Evolutionary conservation across 169 alveolate species (phyloP).

Genomic region (Eimeria acervulina): DNA sequence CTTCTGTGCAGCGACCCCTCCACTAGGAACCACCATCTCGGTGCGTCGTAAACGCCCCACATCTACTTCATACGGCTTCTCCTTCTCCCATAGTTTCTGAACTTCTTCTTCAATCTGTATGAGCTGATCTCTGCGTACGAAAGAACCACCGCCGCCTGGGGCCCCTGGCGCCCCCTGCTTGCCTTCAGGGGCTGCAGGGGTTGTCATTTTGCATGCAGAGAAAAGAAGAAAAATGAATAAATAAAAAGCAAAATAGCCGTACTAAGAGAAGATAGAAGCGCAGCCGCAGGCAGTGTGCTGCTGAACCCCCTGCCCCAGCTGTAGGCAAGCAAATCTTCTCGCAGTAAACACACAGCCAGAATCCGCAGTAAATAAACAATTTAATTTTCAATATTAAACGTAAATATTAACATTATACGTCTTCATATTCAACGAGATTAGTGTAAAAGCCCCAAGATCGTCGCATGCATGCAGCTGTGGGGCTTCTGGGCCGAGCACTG

Average conservation of each 20-base stretch:
- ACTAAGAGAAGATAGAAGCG: not conserved
- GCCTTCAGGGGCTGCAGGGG: not conserved
- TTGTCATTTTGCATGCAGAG: slow-evolving; percentile 10
- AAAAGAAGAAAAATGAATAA: not conserved
- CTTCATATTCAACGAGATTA: not conserved
- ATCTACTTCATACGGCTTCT: slow-evolving; percentile 80
- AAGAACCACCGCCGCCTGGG: slow-evolving; percentile 60
- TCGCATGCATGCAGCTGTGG: not conserved
- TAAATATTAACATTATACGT: not conserved
- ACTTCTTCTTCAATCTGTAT: slow-evolving; percentile 75
- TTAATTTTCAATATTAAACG: not conserved
- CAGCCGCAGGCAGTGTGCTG: too few relatives aligned
- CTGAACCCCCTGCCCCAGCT: not conserved
- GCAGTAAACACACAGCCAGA: not conserved
- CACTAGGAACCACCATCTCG: too few relatives aligned
- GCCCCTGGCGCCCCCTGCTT: not conserved
- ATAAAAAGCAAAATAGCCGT: not conserved
- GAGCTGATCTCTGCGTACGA: slow-evolving; percentile 81
- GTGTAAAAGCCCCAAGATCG: not conserved
- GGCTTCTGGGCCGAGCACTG: too few relatives aligned
- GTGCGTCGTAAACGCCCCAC: not conserved
- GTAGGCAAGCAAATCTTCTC: not conserved
- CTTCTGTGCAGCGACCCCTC: slow-evolving; percentile 77
- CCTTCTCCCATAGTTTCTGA: slow-evolving; percentile 83
- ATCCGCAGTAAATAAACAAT: not conserved